These are phyloP conservation scores for Rhodotorula graminis DNA, from an alignment of 768 basidiomycete genomes.

Conservation along the genomic window DNA sequence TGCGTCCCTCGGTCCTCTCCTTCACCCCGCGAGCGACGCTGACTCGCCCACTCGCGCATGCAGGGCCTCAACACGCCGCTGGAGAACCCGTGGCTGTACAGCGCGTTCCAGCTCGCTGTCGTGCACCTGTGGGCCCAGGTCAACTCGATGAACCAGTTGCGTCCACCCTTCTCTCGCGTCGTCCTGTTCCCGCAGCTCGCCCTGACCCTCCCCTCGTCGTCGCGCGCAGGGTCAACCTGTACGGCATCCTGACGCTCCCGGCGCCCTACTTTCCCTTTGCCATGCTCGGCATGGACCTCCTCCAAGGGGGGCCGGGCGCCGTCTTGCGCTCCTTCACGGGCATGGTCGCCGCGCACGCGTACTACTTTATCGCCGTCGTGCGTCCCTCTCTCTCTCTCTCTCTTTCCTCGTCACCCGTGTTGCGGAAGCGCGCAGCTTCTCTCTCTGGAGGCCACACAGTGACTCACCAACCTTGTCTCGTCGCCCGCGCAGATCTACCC, in stretches of 20 bases:
- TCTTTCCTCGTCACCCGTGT: no score
- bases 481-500: slow-evolving; percentile 16
- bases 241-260: slow-evolving; percentile 73
- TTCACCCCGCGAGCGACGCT: neutral
- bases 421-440: no score
- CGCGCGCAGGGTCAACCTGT: slow-evolving; percentile 61
- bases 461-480: no score
- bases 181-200: slow-evolving; percentile 56
- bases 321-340: slow-evolving; percentile 63
- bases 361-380: slow-evolving; percentile 55
- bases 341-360: slow-evolving; percentile 68
- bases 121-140: slow-evolving; percentile 55
- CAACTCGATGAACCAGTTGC: slow-evolving; percentile 16
- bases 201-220: slow-evolving; percentile 23
- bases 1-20: neutral
- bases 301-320: slow-evolving; percentile 54
- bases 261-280: slow-evolving; percentile 68
- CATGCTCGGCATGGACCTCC: slow-evolving; percentile 66
- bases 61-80: slow-evolving; percentile 60
- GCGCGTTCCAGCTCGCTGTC: slow-evolving; percentile 63
- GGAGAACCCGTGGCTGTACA: slow-evolving; percentile 56
- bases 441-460: no score
- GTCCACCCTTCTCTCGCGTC: neutral
- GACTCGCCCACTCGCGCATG: neutral
- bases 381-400: neutral